A percentile compares a stretch with the other conserved stretches of the same genome.
These are phyloP conservation scores for Pochonia chlamydosporia DNA, from an alignment of 2,329 filamentous ascomycete species.

Conservation along the genomic window DNA sequence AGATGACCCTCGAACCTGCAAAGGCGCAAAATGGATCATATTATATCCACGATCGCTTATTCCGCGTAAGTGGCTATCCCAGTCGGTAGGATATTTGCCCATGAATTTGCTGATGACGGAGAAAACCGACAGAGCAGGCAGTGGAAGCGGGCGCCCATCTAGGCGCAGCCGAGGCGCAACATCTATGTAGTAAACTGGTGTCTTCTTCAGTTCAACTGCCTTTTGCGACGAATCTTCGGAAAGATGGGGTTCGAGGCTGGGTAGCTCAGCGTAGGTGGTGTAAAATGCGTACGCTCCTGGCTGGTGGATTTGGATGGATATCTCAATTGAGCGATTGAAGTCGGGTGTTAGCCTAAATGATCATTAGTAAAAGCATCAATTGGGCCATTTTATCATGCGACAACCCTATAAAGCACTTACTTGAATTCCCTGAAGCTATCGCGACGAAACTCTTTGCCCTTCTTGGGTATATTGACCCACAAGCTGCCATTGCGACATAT, in stretches of 20 bases:
- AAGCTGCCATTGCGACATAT: slow-evolving; percentile 92
- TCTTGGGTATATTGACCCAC: slow-evolving; percentile 90
- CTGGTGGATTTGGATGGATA: slow-evolving; percentile 77
- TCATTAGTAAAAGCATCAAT: not conserved
- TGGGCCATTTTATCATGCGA: slow-evolving; percentile 4
- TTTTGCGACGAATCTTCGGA: slow-evolving; percentile 20
- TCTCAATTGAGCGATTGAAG: slow-evolving; percentile 87
- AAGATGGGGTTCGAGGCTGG: slow-evolving; percentile 45
- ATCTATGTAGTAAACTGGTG: slow-evolving; percentile 85
- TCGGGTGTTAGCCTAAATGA: slow-evolving; percentile 71
- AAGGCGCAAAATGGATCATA: slow-evolving; percentile 96
- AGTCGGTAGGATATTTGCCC: slow-evolving; percentile 84
- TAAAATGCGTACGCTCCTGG: slow-evolving; percentile 93
- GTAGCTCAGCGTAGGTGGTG: slow-evolving; percentile 83
- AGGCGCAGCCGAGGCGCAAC: slow-evolving; percentile 77
- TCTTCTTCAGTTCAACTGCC: slow-evolving; percentile 52
- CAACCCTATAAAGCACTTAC: slow-evolving; percentile 44
- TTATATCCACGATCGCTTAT: slow-evolving; percentile 94
- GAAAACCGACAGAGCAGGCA: slow-evolving; percentile 85
- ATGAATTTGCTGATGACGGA: slow-evolving; percentile 97
- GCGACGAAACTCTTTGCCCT: slow-evolving; percentile 70
- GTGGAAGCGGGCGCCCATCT: slow-evolving; percentile 66
- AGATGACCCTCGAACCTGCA: slow-evolving; percentile 81
- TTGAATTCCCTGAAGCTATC: slow-evolving; percentile 81
- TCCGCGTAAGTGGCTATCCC: slow-evolving; percentile 81